Conservation (phyloP, 139 green algal species). For the Chlorella sp. region DNA sequence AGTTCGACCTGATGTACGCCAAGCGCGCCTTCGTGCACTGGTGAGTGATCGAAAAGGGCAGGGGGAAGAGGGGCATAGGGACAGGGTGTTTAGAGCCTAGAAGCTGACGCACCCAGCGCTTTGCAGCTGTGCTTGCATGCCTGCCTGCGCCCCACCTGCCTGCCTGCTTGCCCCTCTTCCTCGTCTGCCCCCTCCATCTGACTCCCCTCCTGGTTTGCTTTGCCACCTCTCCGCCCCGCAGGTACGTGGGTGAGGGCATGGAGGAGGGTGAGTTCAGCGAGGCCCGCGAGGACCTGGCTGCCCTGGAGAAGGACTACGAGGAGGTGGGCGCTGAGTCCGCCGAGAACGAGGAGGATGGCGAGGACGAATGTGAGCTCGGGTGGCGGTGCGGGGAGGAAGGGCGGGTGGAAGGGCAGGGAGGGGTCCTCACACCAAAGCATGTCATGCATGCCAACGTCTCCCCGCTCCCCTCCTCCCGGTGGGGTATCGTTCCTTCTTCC, state of each 20-base stretch:
- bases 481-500: too few species aligned
- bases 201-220: too few species aligned
- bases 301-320: conserved; percentile 99
- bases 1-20: conserved; percentile 99
- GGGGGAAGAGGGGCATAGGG: conserved; percentile 91
- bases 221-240: neutral
- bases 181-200: neutral
- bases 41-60: conserved; percentile 84
- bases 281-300: conserved; percentile 97
- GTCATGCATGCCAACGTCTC: too few species aligned
- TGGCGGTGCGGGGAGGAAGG: too few species aligned
- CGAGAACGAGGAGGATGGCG: too few species aligned
- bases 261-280: conserved; percentile 69
- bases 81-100: conserved; percentile 77
- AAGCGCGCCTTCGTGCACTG: conserved; percentile 99
- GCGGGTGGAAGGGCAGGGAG: too few species aligned
- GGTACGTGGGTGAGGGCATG: conserved; percentile 44
- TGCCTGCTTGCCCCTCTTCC: neutral
- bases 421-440: too few species aligned
- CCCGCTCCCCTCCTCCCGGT: too few species aligned
- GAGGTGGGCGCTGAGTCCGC: conserved; percentile 52
- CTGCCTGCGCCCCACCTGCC: neutral
- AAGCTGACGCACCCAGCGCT: neutral
- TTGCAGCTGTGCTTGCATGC: neutral
- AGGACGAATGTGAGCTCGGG: too few species aligned